Percentiles rank a stretch among this genome's conserved stretches.
phyloP scores from a whole-genome alignment of 2,329 filamentous ascomycete genomes.

The Aspergillus sp. region DNA sequence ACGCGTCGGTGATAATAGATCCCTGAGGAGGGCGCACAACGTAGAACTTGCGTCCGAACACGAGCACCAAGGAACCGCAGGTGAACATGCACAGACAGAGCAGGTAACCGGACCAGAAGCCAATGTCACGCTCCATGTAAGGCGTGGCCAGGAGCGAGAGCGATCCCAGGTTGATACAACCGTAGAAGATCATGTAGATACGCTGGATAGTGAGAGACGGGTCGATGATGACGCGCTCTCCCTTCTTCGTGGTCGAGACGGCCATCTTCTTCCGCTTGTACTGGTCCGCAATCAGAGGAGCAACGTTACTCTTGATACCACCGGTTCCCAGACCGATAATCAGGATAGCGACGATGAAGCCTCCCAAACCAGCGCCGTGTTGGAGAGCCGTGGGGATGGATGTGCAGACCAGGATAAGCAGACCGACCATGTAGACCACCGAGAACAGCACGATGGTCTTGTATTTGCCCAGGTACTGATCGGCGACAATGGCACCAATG shows the following conservation, averaged over 20 bases:
- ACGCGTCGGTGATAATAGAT: constrained; percentile 63
- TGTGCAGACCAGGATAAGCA: constrained; percentile 54
- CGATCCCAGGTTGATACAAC: constrained; percentile 71
- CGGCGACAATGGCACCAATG: constrained; percentile 57
- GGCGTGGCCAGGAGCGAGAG: constrained; percentile 65
- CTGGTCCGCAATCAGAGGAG: constrained; percentile 63
- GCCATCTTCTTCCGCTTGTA: constrained; percentile 58
- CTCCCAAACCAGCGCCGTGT: constrained; percentile 51
- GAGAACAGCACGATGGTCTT: constrained; percentile 58
- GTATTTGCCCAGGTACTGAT: constrained; percentile 61
- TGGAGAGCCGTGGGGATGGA: constrained; percentile 53
- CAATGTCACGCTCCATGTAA: constrained; percentile 64
- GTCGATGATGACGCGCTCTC: constrained; percentile 62
- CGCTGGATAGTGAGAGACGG: constrained; percentile 64
- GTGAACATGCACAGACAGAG: constrained; percentile 63
- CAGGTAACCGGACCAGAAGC: constrained; percentile 65
- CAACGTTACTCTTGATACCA: constrained; percentile 66
- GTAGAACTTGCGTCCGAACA: constrained; percentile 46
- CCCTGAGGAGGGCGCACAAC: constrained; percentile 55
- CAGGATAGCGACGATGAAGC: constrained; percentile 57
- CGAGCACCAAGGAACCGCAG: constrained; percentile 56
- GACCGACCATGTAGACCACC: constrained; percentile 57
- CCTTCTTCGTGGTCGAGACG: constrained; percentile 41
- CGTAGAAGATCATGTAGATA: constrained; percentile 73
- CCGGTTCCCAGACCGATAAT: constrained; percentile 66